Percentiles rank a stretch among this genome's conserved stretches.
These are phyloP conservation scores for Cercophora newfieldiana DNA, from an alignment of 495 filamentous ascomycete species.

Conservation along the genomic window DNA sequence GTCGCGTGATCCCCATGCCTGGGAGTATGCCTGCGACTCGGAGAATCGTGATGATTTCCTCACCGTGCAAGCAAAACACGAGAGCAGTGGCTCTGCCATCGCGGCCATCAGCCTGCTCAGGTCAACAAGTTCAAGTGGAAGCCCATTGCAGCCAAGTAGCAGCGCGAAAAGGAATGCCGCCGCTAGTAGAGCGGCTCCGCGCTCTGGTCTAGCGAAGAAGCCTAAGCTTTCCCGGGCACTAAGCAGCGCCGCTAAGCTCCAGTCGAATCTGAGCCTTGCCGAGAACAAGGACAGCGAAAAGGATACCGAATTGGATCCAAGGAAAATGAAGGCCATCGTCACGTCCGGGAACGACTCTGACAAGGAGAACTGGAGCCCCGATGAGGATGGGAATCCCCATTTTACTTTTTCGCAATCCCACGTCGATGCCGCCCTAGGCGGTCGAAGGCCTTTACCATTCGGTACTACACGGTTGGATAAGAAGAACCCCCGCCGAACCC, in stretches of 20 bases:
- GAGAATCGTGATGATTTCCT: conserved; percentile 67
- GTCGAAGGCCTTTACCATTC: conserved; percentile 27
- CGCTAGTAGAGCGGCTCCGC: conserved; percentile 46
- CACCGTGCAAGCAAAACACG: conserved; percentile 68
- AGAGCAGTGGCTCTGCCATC: conserved; percentile 68
- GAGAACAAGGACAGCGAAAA: conserved; percentile 31
- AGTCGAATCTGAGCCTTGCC: conserved; percentile 43
- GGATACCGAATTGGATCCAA: conserved; percentile 32
- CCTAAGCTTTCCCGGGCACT: conserved; percentile 62
- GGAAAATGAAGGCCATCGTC: conserved; percentile 46
- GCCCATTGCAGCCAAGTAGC: conserved; percentile 48
- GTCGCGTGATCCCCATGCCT: conserved; percentile 78
- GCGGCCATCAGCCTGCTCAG: conserved; percentile 72
- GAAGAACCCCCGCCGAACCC: conserved; percentile 40
- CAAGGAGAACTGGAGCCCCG: conserved; percentile 85
- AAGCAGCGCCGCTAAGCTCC: conserved; percentile 68
- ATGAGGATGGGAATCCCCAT: conserved; percentile 48
- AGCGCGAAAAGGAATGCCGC: conserved; percentile 61
- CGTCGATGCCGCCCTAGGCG: not conserved
- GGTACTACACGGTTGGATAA: conserved; percentile 10
- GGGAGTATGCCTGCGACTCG: conserved; percentile 79
- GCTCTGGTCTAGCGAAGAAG: conserved; percentile 57
- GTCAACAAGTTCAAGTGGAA: conserved; percentile 54
- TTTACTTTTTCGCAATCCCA: conserved; percentile 26
- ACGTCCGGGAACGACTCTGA: conserved; percentile 68